Evolutionary conservation across 2,329 filamentous ascomycete species (phyloP), one percentile per base, ranked within the genome.

Genomic region (Allantophomopsis lycopodina): DNA sequence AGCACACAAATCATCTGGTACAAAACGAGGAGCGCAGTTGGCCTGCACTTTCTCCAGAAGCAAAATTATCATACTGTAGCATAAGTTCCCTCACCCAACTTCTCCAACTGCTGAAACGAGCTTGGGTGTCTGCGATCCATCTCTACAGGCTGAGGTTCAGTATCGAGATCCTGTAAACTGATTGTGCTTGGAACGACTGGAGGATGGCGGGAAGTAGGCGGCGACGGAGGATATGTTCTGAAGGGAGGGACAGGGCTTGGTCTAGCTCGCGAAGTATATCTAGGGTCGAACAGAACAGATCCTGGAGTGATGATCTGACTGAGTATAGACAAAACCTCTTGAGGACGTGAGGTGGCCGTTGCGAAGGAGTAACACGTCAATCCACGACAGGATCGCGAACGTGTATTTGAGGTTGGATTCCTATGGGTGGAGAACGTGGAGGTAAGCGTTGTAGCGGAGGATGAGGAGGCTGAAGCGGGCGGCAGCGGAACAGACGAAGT

Each of bases 91-190:
- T 98, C 91, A 55, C 91, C 91, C 49, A 98, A 74, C 82, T 89
- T 98, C 65, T 98, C 91, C 60, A 96, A 75, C 77, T 96, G 91
- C 73, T 96, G 89, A 70, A 98, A 98, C 46, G 89, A 96, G 66
- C 83, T 94, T 41, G 89, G 88, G 55, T 95, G 86, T 55, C 83
- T 72, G 60, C 93, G 84, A 63, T 95, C 89, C 89, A 96, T 96
- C 5, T 41, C 44, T 41, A 43, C 38, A 36, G 41, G 37, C 14
- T 42, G 40, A 34, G 42, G 41, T 36, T 53, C 50, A 5, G 46
- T 42, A 33, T 50, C 50, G 30, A 57, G 51, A 23, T 50, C 51
- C 36, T 51, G 53, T 31, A 57, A 36, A 38, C 55, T 57, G 46
- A 57, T 56, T 4, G 46, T 51, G 43, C 54, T 57, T 7, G 54